A percentile compares a stretch with the other conserved stretches of the same genome.
Conservation (phyloP, 2,329 filamentous ascomycete species). For the Drechslerella coelobrocha region DNA sequence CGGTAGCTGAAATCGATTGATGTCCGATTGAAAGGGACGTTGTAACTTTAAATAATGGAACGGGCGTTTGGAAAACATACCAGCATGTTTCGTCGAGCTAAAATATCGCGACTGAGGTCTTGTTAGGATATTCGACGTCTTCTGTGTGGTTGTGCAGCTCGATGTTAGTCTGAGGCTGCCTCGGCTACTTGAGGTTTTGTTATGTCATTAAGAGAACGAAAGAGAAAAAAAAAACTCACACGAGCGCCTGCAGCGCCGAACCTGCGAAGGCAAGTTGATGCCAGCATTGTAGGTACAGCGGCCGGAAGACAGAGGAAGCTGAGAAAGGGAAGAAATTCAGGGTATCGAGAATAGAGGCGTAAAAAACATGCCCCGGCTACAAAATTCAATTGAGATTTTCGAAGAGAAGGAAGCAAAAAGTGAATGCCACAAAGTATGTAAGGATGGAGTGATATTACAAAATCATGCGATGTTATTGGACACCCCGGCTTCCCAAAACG, state of each 20-base stretch:
- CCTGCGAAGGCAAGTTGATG: slow-evolving; percentile 49
- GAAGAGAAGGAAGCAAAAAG: slow-evolving; percentile 13
- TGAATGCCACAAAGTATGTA: slow-evolving; percentile 8
- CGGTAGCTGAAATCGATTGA: neutral
- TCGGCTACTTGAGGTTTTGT: slow-evolving; percentile 39
- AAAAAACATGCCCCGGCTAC: slow-evolving; percentile 8
- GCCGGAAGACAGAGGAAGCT: slow-evolving; percentile 20
- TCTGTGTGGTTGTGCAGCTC: slow-evolving; percentile 5
- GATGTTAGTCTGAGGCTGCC: slow-evolving; percentile 18
- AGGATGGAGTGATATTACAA: slow-evolving; percentile 47
- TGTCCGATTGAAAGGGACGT: too few relatives aligned
- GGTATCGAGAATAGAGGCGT: slow-evolving; percentile 35
- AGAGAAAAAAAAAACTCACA: slow-evolving; percentile 48
- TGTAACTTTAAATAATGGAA: slow-evolving; percentile 32
- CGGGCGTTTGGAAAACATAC: slow-evolving; percentile 63
- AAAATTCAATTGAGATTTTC: slow-evolving; percentile 11
- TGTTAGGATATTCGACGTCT: slow-evolving; percentile 66
- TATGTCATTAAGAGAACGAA: slow-evolving; percentile 11
- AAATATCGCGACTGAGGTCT: slow-evolving; percentile 76
- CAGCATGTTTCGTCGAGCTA: slow-evolving; percentile 81
- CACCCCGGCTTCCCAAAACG: slow-evolving; percentile 37
- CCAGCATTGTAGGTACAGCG: slow-evolving; percentile 30
- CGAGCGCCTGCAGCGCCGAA: slow-evolving; percentile 44
- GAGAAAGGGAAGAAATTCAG: slow-evolving; percentile 51
- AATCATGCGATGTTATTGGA: slow-evolving; percentile 50